Percentiles rank a stretch among this genome's conserved stretches.
Conservation (phyloP, 164 flowering plant genomes). For the Euptelea pleiosperma region DNA sequence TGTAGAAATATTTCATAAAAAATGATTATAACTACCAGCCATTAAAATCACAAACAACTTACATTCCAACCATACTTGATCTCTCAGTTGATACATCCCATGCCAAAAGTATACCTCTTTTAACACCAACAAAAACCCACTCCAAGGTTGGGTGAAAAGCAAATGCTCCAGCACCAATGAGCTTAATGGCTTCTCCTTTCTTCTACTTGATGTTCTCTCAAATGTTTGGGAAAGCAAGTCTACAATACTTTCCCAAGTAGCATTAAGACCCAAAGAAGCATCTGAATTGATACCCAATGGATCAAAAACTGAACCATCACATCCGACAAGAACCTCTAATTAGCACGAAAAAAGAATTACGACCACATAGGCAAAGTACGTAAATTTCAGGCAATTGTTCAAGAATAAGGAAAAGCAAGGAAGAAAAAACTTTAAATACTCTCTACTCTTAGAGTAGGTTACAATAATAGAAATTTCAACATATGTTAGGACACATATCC, state of each 20-base stretch:
- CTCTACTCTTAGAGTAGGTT: too few relatives aligned
- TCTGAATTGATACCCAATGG: constrained; percentile 74
- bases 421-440: constrained; percentile 1
- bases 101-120: too few relatives aligned
- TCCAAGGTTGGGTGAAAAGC: too few relatives aligned
- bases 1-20: too few relatives aligned
- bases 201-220: constrained; percentile 65
- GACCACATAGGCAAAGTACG: not conserved
- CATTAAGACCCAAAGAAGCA: constrained; percentile 29
- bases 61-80: too few relatives aligned
- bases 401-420: not conserved
- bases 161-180: too few relatives aligned
- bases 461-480: not conserved
- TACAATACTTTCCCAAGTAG: constrained; percentile 48
- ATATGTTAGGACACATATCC: not conserved
- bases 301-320: constrained; percentile 60
- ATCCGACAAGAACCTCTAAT: constrained; percentile 35
- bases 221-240: constrained; percentile 44
- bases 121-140: too few relatives aligned
- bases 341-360: constrained; percentile 8
- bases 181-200: constrained; percentile 60
- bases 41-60: too few relatives aligned
- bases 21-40: too few relatives aligned
- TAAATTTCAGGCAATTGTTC: not conserved
- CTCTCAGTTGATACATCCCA: too few relatives aligned